Base-by-base conservation (phyloP, 371 early-diverging fungal genomes). In the Dinochytrium kinnereticum region DNA sequence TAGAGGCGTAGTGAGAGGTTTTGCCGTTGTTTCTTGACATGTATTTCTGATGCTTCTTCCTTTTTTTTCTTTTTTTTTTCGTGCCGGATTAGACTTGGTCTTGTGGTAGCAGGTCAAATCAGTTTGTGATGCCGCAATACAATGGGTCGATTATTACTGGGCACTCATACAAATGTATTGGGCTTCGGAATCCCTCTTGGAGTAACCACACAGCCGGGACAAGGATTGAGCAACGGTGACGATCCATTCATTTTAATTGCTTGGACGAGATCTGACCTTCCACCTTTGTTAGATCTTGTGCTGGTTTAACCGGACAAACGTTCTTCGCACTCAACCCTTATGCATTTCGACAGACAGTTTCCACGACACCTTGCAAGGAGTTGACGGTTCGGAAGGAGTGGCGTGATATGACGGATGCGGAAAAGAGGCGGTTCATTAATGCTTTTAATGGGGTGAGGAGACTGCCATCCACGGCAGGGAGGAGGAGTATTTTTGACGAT, bases 381-480 rank as follows among this genome's bases (percentile, higher is more conserved):
- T 55, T 61, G 7, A 68, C 40, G 1, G 51, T 61, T 15, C 69
- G 81, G 31, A 70, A 76, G 64, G 80, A 82, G 51, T 82, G 82
- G 80, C 51, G 82, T 7, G 76, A 82, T 33, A 38, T 82, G 74
- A 64, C 55, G 19, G 33, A 21, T 24, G 19, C 21, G 24, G 78
- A 82, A 57, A 44, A 68, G 26, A 10, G 24, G 39, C 55, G 64
- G 0, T 82, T 65, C 51, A 66, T 82, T 17, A 64, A 64, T 36
- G 74, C 78, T 49, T 38, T 73, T 51, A 59, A 74, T 19, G 69
- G 51, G 10, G 61, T 80, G 17, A 31, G 72, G 26, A 65, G 34
- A 5, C 1, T 76, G 51, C 72, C 76, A 15, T 76, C 76, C 0
- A 64, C 57, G 7, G 73, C 66, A 19, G 76, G 76, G 7, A 59